Conservation (phyloP, 2,329 filamentous ascomycete species). For the Gnomoniopsis smithogilvyi region DNA sequence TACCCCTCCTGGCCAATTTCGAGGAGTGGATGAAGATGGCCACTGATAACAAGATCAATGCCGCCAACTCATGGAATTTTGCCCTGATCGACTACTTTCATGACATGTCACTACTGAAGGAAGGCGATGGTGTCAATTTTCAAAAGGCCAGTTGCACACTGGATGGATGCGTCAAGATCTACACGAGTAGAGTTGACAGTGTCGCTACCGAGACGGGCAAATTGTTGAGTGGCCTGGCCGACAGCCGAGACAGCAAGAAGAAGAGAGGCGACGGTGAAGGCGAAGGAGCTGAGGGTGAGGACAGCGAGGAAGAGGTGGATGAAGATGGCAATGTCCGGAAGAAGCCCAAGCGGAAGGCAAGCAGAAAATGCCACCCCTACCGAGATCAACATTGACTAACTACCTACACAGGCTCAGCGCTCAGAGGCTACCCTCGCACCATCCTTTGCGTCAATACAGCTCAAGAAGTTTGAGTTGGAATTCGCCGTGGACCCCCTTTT, state of each 20-base stretch:
- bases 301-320: constrained; percentile 60
- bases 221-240: constrained; percentile 86
- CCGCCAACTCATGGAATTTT: constrained; percentile 98
- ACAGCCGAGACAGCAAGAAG: constrained; percentile 76
- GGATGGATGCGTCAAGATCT: constrained; percentile 98
- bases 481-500: constrained; percentile 97
- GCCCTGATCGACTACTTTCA: constrained; percentile 99
- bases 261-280: constrained; percentile 54
- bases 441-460: constrained; percentile 80
- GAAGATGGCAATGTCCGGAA: constrained; percentile 55
- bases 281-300: constrained; percentile 59
- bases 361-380: constrained; percentile 21
- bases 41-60: constrained; percentile 99
- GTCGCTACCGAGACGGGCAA: constrained; percentile 97
- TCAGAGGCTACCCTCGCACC: constrained; percentile 91
- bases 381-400: constrained; percentile 20
- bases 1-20: constrained; percentile 94
- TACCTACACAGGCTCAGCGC: constrained; percentile 52
- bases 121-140: constrained; percentile 96
- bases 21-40: constrained; percentile 99
- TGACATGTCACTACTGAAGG: constrained; percentile 95
- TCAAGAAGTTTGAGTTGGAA: constrained; percentile 97
- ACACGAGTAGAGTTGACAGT: constrained; percentile 96
- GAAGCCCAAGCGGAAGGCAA: constrained; percentile 40
- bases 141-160: constrained; percentile 97